phyloP scores from a whole-genome alignment of 2,329 filamentous ascomycete species.

The Alternaria burnsii region DNA sequence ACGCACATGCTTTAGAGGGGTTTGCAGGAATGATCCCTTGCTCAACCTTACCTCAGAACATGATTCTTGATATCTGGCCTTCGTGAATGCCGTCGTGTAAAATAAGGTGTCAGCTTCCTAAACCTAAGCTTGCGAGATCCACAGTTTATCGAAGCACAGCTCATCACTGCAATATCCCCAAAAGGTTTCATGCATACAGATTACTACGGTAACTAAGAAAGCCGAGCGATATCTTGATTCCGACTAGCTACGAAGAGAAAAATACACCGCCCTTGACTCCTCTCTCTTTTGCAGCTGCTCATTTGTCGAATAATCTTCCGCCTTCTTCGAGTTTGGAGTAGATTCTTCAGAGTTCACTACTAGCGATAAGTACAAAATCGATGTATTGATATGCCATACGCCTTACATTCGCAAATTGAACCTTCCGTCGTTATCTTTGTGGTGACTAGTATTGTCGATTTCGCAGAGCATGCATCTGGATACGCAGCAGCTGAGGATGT shows the following conservation, averaged over 20 bases:
- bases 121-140: not conserved
- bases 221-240: not conserved
- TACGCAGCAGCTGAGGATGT: not conserved
- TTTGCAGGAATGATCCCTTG: accelerated
- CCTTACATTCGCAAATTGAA: not conserved
- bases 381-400: not conserved
- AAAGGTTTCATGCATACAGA: not conserved
- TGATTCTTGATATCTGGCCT: not conserved
- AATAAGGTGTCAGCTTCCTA: not conserved
- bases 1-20: too few relatives aligned
- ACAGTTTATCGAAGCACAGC: not conserved
- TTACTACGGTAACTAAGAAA: not conserved
- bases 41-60: not conserved
- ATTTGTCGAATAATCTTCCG: not conserved
- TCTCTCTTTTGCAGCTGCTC: accelerated
- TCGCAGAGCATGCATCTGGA: not conserved
- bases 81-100: not conserved
- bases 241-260: not conserved
- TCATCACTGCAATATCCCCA: accelerated
- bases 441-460: not conserved
- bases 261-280: not conserved
- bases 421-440: accelerated
- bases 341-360: not conserved
- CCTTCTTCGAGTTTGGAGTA: not conserved
- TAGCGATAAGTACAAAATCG: not conserved